These are phyloP conservation scores for Escovopsis sp. DNA, from an alignment of 2,329 filamentous ascomycete species.

Conservation along the genomic window DNA sequence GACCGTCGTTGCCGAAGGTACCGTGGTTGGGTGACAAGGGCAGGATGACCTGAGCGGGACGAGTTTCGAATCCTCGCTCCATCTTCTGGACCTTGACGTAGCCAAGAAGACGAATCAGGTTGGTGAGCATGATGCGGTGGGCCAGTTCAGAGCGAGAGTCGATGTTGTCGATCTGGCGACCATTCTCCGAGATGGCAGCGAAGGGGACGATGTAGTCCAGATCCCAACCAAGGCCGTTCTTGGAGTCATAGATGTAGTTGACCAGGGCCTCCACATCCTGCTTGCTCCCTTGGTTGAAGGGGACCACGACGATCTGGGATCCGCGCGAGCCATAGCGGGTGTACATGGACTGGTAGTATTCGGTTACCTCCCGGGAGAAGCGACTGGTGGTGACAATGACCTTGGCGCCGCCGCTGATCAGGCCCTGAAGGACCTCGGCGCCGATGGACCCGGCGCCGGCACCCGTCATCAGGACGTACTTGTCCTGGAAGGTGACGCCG, in stretches of 20 bases:
- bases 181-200: conserved; percentile 93
- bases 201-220: conserved; percentile 93
- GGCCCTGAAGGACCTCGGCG: conserved; percentile 86
- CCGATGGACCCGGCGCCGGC: conserved; percentile 96
- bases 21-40: conserved; percentile 96
- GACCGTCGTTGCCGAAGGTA: conserved; percentile 92
- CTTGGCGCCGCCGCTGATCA: conserved; percentile 93
- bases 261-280: conserved; percentile 91
- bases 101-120: conserved; percentile 81
- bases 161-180: conserved; percentile 89
- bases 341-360: conserved; percentile 99
- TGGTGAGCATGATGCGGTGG: conserved; percentile 98
- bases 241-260: conserved; percentile 91
- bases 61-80: conserved; percentile 77
- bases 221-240: conserved; percentile 96
- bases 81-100: conserved; percentile 84
- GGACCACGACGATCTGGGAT: conserved; percentile 92
- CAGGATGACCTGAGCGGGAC: conserved; percentile 89
- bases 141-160: conserved; percentile 97
- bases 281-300: conserved; percentile 98
- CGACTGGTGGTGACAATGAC: conserved; percentile 93
- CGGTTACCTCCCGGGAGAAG: conserved; percentile 92
- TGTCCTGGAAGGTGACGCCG: conserved; percentile 84
- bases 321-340: conserved; percentile 83
- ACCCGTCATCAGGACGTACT: conserved; percentile 96